Conservation (phyloP, 805 yeast species). For the Saccharomycodes ludwigii region DNA sequence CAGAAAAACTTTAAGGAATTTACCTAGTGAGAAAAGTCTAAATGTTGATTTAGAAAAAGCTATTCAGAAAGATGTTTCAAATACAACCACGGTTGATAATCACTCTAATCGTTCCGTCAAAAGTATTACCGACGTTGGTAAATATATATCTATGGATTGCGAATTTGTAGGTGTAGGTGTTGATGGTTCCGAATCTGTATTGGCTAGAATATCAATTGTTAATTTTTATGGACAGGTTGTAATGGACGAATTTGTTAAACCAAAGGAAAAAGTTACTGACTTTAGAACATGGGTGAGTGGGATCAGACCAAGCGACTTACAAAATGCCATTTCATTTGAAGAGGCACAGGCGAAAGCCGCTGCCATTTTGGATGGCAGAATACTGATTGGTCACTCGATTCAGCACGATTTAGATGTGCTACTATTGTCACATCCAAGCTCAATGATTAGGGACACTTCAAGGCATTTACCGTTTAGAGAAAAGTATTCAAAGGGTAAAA, state of each 20-base stretch:
- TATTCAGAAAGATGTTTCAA: no score
- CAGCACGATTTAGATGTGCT: slow-evolving; percentile 66
- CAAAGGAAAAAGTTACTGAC: slow-evolving; percentile 65
- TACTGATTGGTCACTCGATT: slow-evolving; percentile 78
- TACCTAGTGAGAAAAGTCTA: no score
- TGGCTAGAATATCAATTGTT: slow-evolving; percentile 82
- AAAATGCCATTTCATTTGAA: slow-evolving; percentile 49
- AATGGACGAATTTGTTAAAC: slow-evolving; percentile 65
- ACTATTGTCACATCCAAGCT: slow-evolving; percentile 52
- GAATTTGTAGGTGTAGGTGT: slow-evolving; percentile 89
- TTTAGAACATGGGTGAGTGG: slow-evolving; percentile 95
- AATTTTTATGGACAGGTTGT: slow-evolving; percentile 66
- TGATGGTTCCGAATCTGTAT: slow-evolving; percentile 53
- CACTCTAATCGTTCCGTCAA: slow-evolving; percentile 5
- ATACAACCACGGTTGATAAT: no score
- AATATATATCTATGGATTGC: slow-evolving; percentile 76
- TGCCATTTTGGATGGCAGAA: slow-evolving; percentile 38
- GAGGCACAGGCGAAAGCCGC: slow-evolving; percentile 51
- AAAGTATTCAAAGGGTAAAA: slow-evolving; percentile 44
- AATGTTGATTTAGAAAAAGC: no score
- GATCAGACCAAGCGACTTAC: slow-evolving; percentile 57
- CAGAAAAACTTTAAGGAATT: no score
- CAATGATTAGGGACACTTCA: slow-evolving; percentile 63
- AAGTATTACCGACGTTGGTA: slow-evolving; percentile 43
- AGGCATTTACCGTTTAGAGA: slow-evolving; percentile 44